A percentile compares a stretch with the other conserved stretches of the same genome.
Evolutionary conservation across 345 rosid species (phyloP).

Genomic region (Ricinus communis): DNA sequence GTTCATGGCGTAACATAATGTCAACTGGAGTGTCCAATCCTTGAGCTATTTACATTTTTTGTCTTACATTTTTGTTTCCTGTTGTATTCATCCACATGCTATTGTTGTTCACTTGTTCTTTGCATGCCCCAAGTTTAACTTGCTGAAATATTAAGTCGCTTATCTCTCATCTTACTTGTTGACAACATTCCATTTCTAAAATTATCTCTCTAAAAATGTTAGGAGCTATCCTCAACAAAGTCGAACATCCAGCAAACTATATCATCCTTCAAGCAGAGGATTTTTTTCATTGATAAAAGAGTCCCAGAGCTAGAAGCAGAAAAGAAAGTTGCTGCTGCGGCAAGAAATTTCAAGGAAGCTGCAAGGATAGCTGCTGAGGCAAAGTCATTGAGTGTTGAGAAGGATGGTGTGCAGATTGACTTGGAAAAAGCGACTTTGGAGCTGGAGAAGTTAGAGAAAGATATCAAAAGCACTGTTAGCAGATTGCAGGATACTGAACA

Average conservation of each 20-base stretch:
- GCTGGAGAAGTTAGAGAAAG: slow-evolving; percentile 56
- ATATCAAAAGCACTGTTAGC: slow-evolving; percentile 55
- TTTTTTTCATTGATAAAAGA: slow-evolving; percentile 69
- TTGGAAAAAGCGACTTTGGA: slow-evolving; percentile 50
- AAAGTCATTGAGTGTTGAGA: slow-evolving; percentile 70
- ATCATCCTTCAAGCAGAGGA: slow-evolving; percentile 68
- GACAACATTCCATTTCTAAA: slow-evolving; percentile 12
- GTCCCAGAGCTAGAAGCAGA: slow-evolving; percentile 84
- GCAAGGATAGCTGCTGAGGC: slow-evolving; percentile 87
- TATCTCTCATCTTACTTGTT: neutral
- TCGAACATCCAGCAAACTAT: slow-evolving; percentile 76
- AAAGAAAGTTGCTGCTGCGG: slow-evolving; percentile 83
- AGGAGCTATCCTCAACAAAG: slow-evolving; percentile 78
- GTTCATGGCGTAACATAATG: neutral
- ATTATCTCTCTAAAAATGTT: slow-evolving; percentile 18
- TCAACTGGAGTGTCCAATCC: neutral
- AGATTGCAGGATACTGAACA: slow-evolving; percentile 61
- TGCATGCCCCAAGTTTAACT: neutral
- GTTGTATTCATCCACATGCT: neutral
- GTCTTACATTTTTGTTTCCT: neutral
- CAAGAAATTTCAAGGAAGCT: slow-evolving; percentile 93
- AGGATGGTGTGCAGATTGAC: slow-evolving; percentile 54
- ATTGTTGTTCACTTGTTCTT: neutral
- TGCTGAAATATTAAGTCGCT: neutral
- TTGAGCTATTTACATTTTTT: no score